A percentile compares a stretch with the other conserved stretches of the same genome.
These are phyloP conservation scores for Colletotrichum sp. DNA, from an alignment of 2,329 filamentous ascomycete species.

Conservation along the genomic window DNA sequence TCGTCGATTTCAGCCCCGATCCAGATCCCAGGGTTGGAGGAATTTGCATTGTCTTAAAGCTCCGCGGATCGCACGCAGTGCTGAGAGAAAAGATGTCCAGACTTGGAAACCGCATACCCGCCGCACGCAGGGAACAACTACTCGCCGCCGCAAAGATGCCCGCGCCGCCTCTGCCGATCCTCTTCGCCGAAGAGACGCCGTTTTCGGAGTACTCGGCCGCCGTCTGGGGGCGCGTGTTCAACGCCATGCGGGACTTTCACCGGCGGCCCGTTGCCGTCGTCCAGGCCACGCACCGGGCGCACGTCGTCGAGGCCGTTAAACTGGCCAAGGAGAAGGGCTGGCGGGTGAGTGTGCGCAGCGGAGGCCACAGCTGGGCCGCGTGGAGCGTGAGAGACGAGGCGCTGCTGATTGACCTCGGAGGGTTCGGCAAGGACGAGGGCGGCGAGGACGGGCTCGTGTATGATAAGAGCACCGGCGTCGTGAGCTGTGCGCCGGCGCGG, in stretches of 20 bases:
- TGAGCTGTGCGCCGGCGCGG: constrained; percentile 49
- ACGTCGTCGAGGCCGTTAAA: constrained; percentile 42
- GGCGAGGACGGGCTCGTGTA: constrained; percentile 37
- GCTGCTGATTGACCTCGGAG: constrained; percentile 41
- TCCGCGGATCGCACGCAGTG: neutral
- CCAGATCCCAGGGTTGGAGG: neutral
- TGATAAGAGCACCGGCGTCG: constrained; percentile 40
- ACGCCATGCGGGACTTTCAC: constrained; percentile 36
- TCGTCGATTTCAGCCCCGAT: neutral
- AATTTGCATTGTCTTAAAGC: neutral
- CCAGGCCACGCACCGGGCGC: constrained; percentile 36
- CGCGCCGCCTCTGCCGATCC: constrained; percentile 15
- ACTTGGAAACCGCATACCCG: neutral
- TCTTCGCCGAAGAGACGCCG: constrained; percentile 25
- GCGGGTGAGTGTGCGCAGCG: constrained; percentile 50
- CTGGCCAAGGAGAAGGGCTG: constrained; percentile 36
- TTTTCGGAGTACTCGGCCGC: constrained; percentile 32
- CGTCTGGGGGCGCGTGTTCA: constrained; percentile 45
- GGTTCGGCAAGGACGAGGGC: constrained; percentile 1
- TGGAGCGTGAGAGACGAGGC: constrained; percentile 54
- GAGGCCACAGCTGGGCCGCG: constrained; percentile 54
- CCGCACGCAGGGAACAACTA: neutral
- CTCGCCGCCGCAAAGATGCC: neutral
- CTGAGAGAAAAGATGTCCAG: neutral
- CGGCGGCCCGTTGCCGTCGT: constrained; percentile 47